Conservation (phyloP, 1,284 basidiomycete species). For the Taiwanofungus camphoratus region DNA sequence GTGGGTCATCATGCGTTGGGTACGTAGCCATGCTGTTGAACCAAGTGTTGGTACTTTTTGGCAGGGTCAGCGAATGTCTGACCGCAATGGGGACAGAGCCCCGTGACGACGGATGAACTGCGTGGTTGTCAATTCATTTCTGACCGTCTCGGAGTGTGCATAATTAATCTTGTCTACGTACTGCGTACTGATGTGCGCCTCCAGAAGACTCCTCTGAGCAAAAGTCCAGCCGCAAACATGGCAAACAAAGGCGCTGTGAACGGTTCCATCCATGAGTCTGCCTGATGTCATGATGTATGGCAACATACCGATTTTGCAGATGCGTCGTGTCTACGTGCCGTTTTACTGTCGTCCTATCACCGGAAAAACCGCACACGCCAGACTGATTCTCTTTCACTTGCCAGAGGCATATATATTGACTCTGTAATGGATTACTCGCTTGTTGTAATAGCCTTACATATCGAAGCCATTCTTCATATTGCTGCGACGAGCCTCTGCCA, state of each 20-base stretch:
- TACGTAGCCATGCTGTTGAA: conserved; percentile 1
- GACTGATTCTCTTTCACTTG: background rate
- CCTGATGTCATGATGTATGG: too few species aligned
- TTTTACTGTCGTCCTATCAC: background rate
- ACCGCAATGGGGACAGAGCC: conserved; percentile 1
- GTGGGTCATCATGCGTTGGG: conserved; percentile 3
- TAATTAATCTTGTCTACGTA: background rate
- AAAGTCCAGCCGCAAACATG: background rate
- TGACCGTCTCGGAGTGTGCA: too few species aligned
- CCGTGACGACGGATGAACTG: background rate
- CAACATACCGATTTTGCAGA: conserved; percentile 1
- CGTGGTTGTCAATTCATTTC: too few species aligned
- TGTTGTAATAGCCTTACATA: background rate
- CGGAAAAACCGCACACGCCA: conserved; percentile 2
- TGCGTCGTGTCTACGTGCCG: conserved; percentile 3
- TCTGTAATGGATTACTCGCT: background rate
- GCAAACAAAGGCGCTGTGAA: background rate
- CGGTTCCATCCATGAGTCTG: background rate
- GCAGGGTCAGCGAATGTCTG: background rate
- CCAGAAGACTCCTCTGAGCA: background rate
- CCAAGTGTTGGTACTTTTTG: background rate
- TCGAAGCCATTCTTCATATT: conserved; percentile 3
- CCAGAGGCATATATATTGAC: conserved; percentile 4
- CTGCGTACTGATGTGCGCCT: conserved; percentile 1
- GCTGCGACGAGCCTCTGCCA: too few species aligned